phyloP scores from a whole-genome alignment of 139 green algal genomes.

The Desmodesmus armatus region DNA sequence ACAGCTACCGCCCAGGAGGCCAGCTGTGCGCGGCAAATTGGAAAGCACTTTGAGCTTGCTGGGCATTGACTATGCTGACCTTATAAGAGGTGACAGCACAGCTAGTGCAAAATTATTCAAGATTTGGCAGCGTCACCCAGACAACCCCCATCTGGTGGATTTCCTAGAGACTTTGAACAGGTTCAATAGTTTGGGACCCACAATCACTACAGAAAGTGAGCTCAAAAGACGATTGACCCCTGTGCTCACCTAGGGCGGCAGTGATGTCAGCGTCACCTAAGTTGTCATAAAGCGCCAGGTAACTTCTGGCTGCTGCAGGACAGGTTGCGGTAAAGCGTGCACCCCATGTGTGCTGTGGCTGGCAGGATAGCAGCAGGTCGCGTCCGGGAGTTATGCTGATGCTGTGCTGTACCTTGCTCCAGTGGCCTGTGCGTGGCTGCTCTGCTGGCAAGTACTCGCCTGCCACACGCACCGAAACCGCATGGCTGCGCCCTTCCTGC shows the following conservation, averaged over 20 bases:
- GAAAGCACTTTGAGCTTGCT: background rate
- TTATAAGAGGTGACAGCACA: background rate
- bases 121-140: background rate
- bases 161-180: background rate
- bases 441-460: background rate
- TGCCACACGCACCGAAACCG: background rate
- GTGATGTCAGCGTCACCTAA: background rate
- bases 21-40: background rate
- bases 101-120: background rate
- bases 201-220: background rate
- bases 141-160: background rate
- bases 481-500: background rate
- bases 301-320: background rate
- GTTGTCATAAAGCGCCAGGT: background rate
- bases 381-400: background rate
- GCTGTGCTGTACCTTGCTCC: background rate
- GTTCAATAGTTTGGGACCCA: background rate
- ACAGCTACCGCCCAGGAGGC: background rate
- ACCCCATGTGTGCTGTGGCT: background rate
- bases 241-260: background rate
- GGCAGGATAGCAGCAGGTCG: conserved; percentile 11
- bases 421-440: background rate
- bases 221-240: background rate
- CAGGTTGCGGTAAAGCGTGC: background rate
- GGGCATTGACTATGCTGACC: background rate